phyloP scores from a whole-genome alignment of 1,284 basidiomycete genomes.

The Papiliotrema terrestris region DNA sequence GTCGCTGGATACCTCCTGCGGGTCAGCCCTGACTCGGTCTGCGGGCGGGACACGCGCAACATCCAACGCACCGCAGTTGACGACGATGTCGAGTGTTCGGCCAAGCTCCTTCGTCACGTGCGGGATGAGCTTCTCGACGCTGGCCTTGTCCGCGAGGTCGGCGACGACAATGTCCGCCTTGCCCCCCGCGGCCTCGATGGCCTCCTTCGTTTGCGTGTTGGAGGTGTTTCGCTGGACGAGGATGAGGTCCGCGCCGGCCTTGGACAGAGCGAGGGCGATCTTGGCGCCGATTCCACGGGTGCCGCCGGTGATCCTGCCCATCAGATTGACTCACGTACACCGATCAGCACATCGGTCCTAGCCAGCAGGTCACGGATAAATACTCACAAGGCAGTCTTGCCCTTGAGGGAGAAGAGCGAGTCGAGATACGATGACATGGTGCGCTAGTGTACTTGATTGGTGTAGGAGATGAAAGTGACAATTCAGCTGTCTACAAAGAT shows the following conservation, averaged over 20 bases:
- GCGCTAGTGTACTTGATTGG: not conserved
- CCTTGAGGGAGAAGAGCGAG: conserved; percentile 50
- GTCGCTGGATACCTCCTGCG: conserved; percentile 72
- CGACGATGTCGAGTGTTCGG: conserved; percentile 70
- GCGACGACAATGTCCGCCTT: conserved; percentile 61
- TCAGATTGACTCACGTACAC: too few species aligned
- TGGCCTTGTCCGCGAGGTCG: conserved; percentile 67
- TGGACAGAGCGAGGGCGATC: conserved; percentile 52
- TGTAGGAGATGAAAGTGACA: not conserved
- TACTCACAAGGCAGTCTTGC: conserved; percentile 52
- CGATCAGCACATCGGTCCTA: too few species aligned
- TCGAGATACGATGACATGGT: conserved; percentile 31
- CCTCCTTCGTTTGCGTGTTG: conserved; percentile 59
- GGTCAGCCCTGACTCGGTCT: conserved; percentile 1
- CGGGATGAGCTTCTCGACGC: conserved; percentile 65
- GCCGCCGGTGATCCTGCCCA: conserved; percentile 43
- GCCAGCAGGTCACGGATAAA: not conserved
- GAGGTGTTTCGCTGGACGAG: conserved; percentile 64
- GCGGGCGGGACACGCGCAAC: not conserved
- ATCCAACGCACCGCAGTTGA: conserved; percentile 69
- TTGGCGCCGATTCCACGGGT: conserved; percentile 48
- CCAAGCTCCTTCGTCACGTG: conserved; percentile 41
- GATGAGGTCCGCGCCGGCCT: conserved; percentile 72
- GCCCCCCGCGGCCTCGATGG: conserved; percentile 50
- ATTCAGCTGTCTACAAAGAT: too few species aligned